A percentile compares a stretch with the other conserved stretches of the same genome.
Conservation (phyloP, 768 basidiomycete genomes). For the Baorangia bicolor region DNA sequence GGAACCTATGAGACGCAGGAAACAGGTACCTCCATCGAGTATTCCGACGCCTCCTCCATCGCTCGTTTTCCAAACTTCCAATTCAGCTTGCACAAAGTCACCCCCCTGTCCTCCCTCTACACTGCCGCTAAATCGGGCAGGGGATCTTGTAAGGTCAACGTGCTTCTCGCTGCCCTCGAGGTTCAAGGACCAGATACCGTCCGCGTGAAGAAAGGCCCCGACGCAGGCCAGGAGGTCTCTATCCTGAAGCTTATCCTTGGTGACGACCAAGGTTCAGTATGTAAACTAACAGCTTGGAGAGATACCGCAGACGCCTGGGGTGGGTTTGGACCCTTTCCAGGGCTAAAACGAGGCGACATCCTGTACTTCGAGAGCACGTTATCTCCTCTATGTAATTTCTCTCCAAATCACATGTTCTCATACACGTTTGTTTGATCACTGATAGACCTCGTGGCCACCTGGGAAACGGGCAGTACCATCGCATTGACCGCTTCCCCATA, state of each 20-base stretch:
- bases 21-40: constrained; percentile 45
- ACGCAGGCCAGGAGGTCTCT: constrained; percentile 68
- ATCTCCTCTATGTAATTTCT: constrained; percentile 8
- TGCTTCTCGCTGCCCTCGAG: constrained; percentile 69
- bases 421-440: constrained; percentile 14
- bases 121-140: constrained; percentile 28
- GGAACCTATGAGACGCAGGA: constrained; percentile 44
- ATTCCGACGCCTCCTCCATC: constrained; percentile 71
- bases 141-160: constrained; percentile 49
- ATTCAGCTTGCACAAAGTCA: constrained; percentile 63
- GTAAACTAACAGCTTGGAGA: constrained; percentile 77
- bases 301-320: constrained; percentile 76
- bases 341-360: constrained; percentile 68
- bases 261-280: constrained; percentile 66
- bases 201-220: constrained; percentile 61
- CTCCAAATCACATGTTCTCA: constrained; percentile 15
- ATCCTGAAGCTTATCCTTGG: constrained; percentile 71
- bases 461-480: constrained; percentile 44
- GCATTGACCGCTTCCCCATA: constrained; percentile 68
- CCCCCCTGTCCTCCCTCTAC: constrained; percentile 46
- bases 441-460: constrained; percentile 53
- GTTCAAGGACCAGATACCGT: constrained; percentile 75
- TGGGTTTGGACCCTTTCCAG: constrained; percentile 38
- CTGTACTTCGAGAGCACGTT: constrained; percentile 66
- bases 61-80: constrained; percentile 72